phyloP scores from a whole-genome alignment of 2,329 filamentous ascomycete genomes.

The Hortaea sp. region DNA sequence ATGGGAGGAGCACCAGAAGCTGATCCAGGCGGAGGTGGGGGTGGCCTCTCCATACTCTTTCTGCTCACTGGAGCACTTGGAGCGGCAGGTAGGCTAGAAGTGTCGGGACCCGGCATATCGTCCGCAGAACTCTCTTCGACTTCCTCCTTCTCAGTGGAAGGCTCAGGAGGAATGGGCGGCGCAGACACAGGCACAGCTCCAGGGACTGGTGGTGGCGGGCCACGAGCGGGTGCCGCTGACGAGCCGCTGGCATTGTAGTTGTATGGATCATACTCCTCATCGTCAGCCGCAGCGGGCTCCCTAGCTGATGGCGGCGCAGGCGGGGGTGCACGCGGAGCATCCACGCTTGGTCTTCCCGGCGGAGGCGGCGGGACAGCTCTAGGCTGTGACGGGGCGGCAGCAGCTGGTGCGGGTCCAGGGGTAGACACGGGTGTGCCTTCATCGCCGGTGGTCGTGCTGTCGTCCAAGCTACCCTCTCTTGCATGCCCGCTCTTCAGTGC shows the following conservation, averaged over 20 bases:
- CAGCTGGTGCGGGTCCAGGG: constrained; percentile 14
- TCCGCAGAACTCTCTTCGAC: constrained; percentile 29
- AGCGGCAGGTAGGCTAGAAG: neutral
- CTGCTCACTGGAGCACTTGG: constrained; percentile 7
- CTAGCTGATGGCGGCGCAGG: constrained; percentile 45
- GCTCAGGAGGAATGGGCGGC: constrained; percentile 24
- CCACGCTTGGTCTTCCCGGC: constrained; percentile 52
- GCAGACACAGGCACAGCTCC: constrained; percentile 22
- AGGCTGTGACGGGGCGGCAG: constrained; percentile 23
- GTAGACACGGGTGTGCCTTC: constrained; percentile 35
- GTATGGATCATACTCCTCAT: constrained; percentile 61
- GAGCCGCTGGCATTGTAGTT: constrained; percentile 32
- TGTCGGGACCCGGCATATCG: constrained; percentile 29
- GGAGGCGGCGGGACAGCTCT: constrained; percentile 47
- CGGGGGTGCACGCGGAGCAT: constrained; percentile 61
- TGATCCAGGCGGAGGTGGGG: constrained; percentile 26
- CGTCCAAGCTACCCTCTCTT: constrained; percentile 66
- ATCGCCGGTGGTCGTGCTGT: constrained; percentile 47
- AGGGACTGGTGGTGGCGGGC: constrained; percentile 22
- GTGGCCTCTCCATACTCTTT: constrained; percentile 23
- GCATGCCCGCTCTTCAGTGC: constrained; percentile 68
- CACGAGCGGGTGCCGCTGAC: constrained; percentile 1
- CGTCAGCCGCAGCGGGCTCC: constrained; percentile 27
- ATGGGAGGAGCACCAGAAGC: constrained; percentile 35
- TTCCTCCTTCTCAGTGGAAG: constrained; percentile 10